Conservation (phyloP, 192 early-diverging fungal genomes). For the Lobosporangium transversale region DNA sequence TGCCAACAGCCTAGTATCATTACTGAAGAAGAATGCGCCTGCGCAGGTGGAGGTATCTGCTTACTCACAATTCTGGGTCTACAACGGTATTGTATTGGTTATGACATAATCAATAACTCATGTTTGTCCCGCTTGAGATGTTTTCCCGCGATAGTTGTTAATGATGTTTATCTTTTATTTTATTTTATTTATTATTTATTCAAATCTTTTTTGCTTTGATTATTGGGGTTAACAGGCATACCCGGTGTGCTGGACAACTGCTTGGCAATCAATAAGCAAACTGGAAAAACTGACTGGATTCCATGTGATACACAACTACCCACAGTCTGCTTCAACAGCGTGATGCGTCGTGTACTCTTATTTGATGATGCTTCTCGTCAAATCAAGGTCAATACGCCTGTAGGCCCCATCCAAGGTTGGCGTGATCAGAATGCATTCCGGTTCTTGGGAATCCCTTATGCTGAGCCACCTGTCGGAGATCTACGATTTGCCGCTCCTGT, state of each 20-base stretch:
- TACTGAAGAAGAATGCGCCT: conserved; percentile 33
- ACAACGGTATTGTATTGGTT: conserved; percentile 46
- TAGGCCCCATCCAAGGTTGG: conserved; percentile 39
- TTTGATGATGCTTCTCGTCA: conserved; percentile 39
- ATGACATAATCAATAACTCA: too few relatives aligned
- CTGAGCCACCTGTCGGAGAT: conserved; percentile 34
- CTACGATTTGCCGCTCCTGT: conserved; percentile 36
- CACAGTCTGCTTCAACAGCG: conserved; percentile 38
- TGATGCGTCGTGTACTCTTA: conserved; percentile 19
- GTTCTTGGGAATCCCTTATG: conserved; percentile 48
- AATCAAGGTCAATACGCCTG: conserved; percentile 27
- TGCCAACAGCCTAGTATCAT: conserved; percentile 13
- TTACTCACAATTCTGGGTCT: conserved; percentile 39
- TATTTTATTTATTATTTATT: too few relatives aligned
- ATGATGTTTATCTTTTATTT: not conserved
- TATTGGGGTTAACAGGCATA: conserved; percentile 2
- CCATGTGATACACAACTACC: conserved; percentile 18
- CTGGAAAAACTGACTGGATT: conserved; percentile 16
- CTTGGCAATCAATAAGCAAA: conserved; percentile 31
- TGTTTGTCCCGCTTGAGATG: too few relatives aligned
- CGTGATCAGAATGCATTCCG: conserved; percentile 46
- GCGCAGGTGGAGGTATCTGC: conserved; percentile 30
- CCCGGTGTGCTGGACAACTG: conserved; percentile 17
- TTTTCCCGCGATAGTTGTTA: too few relatives aligned
- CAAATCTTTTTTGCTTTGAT: too few relatives aligned